These are phyloP conservation scores for Lachnellula willkommii DNA, from an alignment of 2,329 filamentous ascomycete genomes.

Conservation along the genomic window DNA sequence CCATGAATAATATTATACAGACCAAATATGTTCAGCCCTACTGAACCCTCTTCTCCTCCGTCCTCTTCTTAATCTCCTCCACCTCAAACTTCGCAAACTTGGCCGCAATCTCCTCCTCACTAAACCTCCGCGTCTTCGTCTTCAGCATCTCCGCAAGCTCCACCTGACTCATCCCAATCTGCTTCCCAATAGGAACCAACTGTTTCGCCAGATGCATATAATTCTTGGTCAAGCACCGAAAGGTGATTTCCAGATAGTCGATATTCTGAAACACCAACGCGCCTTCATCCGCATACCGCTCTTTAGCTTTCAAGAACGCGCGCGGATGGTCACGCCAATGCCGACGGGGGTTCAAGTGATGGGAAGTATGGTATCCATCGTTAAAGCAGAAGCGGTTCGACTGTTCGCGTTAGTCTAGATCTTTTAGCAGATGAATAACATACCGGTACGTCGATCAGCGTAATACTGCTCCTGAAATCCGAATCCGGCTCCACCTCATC, in stretches of 20 bases:
- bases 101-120: slow-evolving; percentile 55
- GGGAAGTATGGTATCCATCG: slow-evolving; percentile 76
- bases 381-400: slow-evolving; percentile 80
- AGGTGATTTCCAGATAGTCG: slow-evolving; percentile 72
- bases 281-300: slow-evolving; percentile 58
- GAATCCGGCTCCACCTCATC: slow-evolving; percentile 70
- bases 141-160: slow-evolving; percentile 59
- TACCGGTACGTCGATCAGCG: slow-evolving; percentile 71
- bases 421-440: slow-evolving; percentile 32
- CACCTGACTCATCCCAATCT: slow-evolving; percentile 60
- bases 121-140: slow-evolving; percentile 60
- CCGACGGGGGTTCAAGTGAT: slow-evolving; percentile 70
- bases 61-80: too few species aligned
- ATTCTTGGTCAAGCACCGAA: slow-evolving; percentile 63
- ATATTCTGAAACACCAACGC: slow-evolving; percentile 77
- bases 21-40: too few species aligned
- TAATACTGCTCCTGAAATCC: slow-evolving; percentile 74
- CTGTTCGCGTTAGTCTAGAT: slow-evolving; percentile 35
- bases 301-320: slow-evolving; percentile 65
- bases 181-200: slow-evolving; percentile 68
- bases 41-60: too few species aligned
- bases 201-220: slow-evolving; percentile 65
- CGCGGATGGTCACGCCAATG: slow-evolving; percentile 79
- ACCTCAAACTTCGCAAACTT: slow-evolving; percentile 41
- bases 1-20: too few species aligned